Base-by-base conservation (phyloP, 495 filamentous ascomycete species). In the Ascobolus immersus region DNA sequence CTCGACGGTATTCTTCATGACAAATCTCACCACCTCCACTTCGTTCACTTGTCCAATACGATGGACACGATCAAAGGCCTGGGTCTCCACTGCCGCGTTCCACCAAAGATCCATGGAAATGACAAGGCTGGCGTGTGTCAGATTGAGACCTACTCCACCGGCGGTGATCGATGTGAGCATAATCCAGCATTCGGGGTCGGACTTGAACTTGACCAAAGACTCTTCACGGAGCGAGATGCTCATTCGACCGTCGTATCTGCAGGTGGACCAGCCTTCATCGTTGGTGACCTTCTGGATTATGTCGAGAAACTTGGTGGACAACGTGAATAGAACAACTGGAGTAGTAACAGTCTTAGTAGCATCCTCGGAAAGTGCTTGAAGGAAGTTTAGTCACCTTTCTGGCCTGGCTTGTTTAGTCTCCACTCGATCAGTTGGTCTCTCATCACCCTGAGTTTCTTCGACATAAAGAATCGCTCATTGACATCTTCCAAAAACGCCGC, bases 21-120 rank as follows among this genome's bases (percentile, higher is more conserved):
- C 80, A 13, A 96, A 62, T 12, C 84, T 68, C 3, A 79, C 93
- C 42, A 96, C 81, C n/a, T 76, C 76, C 46, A 82, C 93, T 23
- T 80, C 81, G 6, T 86, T 73, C 14, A 67, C 72, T 56, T 94
- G 86, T 21, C 86, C 86, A 40, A 96, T 96, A 28, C 86, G 79
- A 55, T 96, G 86, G 50, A 89, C 91, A 40, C 86, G 73, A 51
- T 96, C 86, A 2, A 82, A 84, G 39, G 71, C 77, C 48, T 96
- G 86, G 84, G 86, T 93, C 60, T 96, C 86, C 4, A 82, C 81
- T 14, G 81, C 80, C 3, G 84, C 84, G 40, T 93, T 93, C 84
- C 84, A 92, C 82, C 81, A 91, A 56, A 84, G 84, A 48, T 96
- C 86, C 33, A 93, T 69, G 31, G 94, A 91, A 49, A 92, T 92